Evolutionary conservation across 768 basidiomycete genomes (phyloP).

Genomic region (Chlorophyllum brunneum): DNA sequence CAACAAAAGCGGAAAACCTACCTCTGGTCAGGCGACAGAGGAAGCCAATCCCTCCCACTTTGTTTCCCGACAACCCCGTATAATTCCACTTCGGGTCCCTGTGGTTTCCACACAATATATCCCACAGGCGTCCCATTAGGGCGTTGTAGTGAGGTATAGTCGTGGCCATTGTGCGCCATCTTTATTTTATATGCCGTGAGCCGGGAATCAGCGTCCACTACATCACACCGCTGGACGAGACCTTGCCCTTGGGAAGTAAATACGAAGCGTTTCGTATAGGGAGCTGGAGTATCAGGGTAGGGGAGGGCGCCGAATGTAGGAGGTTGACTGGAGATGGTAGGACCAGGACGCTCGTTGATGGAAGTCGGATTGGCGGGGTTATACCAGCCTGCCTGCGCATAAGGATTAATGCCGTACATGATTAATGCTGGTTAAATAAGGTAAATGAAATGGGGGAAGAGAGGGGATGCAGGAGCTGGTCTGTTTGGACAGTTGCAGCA

Average conservation of each 20-base stretch:
- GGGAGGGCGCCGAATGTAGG: slow-evolving; percentile 27
- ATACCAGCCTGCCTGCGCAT: slow-evolving; percentile 28
- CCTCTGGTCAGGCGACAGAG: slow-evolving; percentile 16
- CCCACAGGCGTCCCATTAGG: slow-evolving; percentile 32
- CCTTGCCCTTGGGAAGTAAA: slow-evolving; percentile 31
- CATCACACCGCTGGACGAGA: slow-evolving; percentile 38
- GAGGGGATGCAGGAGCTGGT: too few relatives aligned
- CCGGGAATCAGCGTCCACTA: slow-evolving; percentile 36
- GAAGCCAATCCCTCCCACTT: slow-evolving; percentile 35
- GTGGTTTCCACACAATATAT: slow-evolving; percentile 36
- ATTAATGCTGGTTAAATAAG: too few relatives aligned
- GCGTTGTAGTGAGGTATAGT: slow-evolving; percentile 35
- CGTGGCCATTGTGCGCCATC: slow-evolving; percentile 26
- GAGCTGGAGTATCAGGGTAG: slow-evolving; percentile 4
- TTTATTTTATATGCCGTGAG: slow-evolving; percentile 37
- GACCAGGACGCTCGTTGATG: slow-evolving; percentile 19
- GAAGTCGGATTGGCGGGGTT: slow-evolving; percentile 27
- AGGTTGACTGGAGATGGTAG: slow-evolving; percentile 13
- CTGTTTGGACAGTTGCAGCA: too few relatives aligned
- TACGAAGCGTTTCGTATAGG: slow-evolving; percentile 16
- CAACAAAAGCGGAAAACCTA: background rate
- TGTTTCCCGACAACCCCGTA: slow-evolving; percentile 31
- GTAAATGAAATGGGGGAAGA: too few relatives aligned
- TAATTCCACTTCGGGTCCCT: slow-evolving; percentile 28
- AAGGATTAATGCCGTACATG: slow-evolving; percentile 26